Evolutionary conservation across 768 basidiomycete genomes (phyloP), one percentile per base, ranked within the genome.

Genomic region (Pulveroboletus sp.): DNA sequence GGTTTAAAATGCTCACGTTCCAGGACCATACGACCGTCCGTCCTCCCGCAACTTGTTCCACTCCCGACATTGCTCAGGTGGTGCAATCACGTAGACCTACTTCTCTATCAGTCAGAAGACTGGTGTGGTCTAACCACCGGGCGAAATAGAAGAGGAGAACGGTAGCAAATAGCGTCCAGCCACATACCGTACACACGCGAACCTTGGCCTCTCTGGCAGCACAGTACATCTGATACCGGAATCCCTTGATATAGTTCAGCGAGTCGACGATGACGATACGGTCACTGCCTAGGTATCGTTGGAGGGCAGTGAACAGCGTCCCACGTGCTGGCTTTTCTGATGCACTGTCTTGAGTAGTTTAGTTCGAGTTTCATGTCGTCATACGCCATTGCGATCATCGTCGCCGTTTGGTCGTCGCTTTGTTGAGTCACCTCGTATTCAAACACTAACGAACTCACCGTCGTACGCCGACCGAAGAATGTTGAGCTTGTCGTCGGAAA

Each of bases 231-330:
- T 99, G 96, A 69, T 99, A 99, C 28, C 96, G 83, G 65, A 93
- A 96, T 10, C 95, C 95, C 66, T 99, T 98, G 77, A 98, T 98
- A 69, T 99, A 97, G 64, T 98, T 98, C 57, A 89, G 78, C 12
- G 85, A 82, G 63, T 99, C 96, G 53, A 93, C 78, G 57, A 99
- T 88, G 50, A 96, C 76, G 59, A 97, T 81, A 0, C 82, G 87
- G 59, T 89, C 83, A 32, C 69, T 66, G 21, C 78, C 75, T 56
- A 99, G 76, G 31, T 79, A 76, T 11, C 96, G 77, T 58, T 86
- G 90, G 44, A 93, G 73, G 1, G 89, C 81, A 1, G 93, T 82
- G 66, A 95, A 92, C 18, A 95, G 76, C 10, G 86, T 75, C 5
- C 79, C 90, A 27, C 96, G 78, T 0, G 92, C 92, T 11, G 89